These are phyloP conservation scores for Rhodomyrtus tomentosa DNA, from an alignment of 345 rosid genomes.

Conservation along the genomic window DNA sequence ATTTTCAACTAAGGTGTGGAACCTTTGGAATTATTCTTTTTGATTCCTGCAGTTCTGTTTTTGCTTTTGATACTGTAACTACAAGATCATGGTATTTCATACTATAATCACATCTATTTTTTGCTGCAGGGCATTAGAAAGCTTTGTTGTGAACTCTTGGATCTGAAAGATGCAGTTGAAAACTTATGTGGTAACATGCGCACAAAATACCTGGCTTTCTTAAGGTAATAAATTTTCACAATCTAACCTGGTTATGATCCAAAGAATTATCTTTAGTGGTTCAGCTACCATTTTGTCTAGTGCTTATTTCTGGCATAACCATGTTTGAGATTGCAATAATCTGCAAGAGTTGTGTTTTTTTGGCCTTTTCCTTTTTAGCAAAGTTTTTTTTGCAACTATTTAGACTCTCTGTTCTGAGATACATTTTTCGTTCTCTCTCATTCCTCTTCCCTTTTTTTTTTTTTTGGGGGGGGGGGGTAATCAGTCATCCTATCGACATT, in stretches of 20 bases:
- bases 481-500: not conserved
- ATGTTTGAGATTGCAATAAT: not conserved
- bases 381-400: not conserved
- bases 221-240: conserved; percentile 34
- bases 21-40: not conserved
- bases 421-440: not conserved
- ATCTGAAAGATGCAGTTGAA: conserved; percentile 93
- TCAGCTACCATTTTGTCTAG: not conserved
- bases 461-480: too few species aligned
- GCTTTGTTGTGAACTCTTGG: conserved; percentile 94
- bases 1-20: not conserved
- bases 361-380: not conserved
- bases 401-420: not conserved
- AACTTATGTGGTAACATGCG: conserved; percentile 75
- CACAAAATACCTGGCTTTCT: conserved; percentile 73
- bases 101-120: not conserved
- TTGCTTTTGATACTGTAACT: not conserved
- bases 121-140: conserved; percentile 78
- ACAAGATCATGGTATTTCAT: not conserved
- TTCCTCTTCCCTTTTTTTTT: not conserved
- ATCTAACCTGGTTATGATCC: not conserved
- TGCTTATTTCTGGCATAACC: not conserved
- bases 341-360: not conserved
- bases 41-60: not conserved
- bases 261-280: not conserved